Base-by-base conservation (phyloP, 306 rosid genomes). In the Prunus persica region DNA sequence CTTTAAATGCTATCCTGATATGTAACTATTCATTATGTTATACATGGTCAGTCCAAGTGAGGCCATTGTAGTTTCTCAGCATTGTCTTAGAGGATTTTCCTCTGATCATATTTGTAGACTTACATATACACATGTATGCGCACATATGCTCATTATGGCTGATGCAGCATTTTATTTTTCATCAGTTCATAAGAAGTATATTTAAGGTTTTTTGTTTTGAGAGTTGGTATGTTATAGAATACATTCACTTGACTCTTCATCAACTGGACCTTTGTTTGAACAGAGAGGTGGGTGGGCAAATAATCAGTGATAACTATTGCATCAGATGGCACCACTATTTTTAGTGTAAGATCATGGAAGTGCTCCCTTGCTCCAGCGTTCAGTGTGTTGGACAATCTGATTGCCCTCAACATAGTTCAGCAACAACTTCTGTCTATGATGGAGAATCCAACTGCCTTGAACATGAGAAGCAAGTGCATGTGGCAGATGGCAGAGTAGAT, bases 321-420 rank as follows among this genome's bases (percentile, higher is more conserved):
- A 76, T 84, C 73, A 30, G 68, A 81, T 84, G 87, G 66, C 54
- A 55, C 61, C 73, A 77, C 43, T 9, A 57, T 38, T 78, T 76
- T 71, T 73, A 46, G 69, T 72, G 9, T 86, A 79, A 66, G 77
- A 81, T 80, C 75, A 96, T 92, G 99, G 97, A 89, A 87, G 91
- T 92, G 84, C 92, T 92, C 83, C 89, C 97, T 73, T 89, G 91
- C 81, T 90, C 97, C 52, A 90, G 83, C 24, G 87, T 87, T 76
- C 92, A 87, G 69, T 78, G 80, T 87, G 86, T 81, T 71, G 88
- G 89, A 22, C 90, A 91, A 69, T 84, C 97, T 64, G 96, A 90
- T 81, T 77, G 88, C 81, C 74, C 91, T 76, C 89, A 85, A 55
- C 83, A 78, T 82, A 83, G 78, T 85, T 82, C 91, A 57, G 88